Evolutionary conservation across 116 monocot genomes (phyloP), one percentile per base, ranked within the genome.

Genomic region (Zostera marina): DNA sequence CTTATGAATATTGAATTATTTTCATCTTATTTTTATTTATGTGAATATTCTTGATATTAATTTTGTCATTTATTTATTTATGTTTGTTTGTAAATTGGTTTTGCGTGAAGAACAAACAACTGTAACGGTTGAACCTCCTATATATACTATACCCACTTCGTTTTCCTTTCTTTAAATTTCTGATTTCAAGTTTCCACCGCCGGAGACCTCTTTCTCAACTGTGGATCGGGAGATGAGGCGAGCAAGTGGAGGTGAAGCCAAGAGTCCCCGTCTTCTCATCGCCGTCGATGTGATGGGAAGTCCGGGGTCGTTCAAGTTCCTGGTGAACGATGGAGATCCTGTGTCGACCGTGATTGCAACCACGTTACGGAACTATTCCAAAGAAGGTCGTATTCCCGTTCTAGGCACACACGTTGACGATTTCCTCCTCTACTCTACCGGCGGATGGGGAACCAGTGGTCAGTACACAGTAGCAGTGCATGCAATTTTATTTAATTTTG

Each of bases 201-300:
- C 23, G 21, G 10, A 54, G 46, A 12, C n/a, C 40, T 25, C 32
- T 14, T n/a, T n/a, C n/a, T n/a, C n/a, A n/a, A n/a, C n/a, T n/a
- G n/a, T n/a, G 6, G 3, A 40, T 47, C 45, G 40, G 25, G 38
- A 14, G 41, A 15, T 51, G 43, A 55, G 45, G 62, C 44, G 43
- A 48, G 42, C 21, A 9, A 17, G 12, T n/a, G 5, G 44, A 38
- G 14, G 53, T 5, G 25, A 20, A 11, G 52, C 47, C 17, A 42
- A 26, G 52, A 64, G 69, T 53, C 10, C 11, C 39, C 55, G 80
- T 52, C 49, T 75, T 22, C 66, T 85, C 15, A 73, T 85, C 17
- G 64, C 69, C 11, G 70, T 85, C 12, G 75, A 55, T 32, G 80
- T 85, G 9, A 45, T 70, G 17, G 85, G 85, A 11, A 80, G 80